A percentile compares a stretch with the other conserved stretches of the same genome.
These are phyloP conservation scores for Nakazawaea populi DNA, from an alignment of 805 yeast genomes.

Conservation along the genomic window DNA sequence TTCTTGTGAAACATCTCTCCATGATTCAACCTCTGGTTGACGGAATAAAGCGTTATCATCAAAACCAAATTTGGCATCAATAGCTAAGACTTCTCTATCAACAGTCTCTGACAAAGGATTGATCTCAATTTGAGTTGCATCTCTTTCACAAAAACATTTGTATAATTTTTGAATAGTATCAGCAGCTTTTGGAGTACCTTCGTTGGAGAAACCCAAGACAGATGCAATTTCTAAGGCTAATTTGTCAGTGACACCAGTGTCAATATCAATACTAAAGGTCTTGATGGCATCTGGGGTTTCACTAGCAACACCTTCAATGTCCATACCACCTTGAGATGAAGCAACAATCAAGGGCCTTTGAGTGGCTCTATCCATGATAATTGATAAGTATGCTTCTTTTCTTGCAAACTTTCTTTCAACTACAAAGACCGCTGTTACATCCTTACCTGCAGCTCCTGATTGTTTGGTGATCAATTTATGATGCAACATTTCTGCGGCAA, in stretches of 20 bases:
- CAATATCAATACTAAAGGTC: conserved; percentile 74
- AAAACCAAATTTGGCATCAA: conserved; percentile 98
- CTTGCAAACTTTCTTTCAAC: conserved; percentile 92
- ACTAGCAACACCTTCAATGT: conserved; percentile 97
- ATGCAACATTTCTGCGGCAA: conserved; percentile 84
- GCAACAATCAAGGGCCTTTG: conserved; percentile 93
- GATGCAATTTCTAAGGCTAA: conserved; percentile 74
- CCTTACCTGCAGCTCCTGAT: conserved; percentile 96
- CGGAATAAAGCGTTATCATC: conserved; percentile 96
- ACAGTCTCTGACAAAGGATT: conserved; percentile 94
- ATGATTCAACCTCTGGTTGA: conserved; percentile 88
- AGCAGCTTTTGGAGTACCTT: conserved; percentile 82
- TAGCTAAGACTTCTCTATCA: conserved; percentile 87
- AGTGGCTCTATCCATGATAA: conserved; percentile 87
- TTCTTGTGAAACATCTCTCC: conserved; percentile 98
- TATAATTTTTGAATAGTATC: conserved; percentile 80
- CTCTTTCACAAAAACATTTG: conserved; percentile 84
- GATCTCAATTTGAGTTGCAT: conserved; percentile 97
- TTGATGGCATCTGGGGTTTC: conserved; percentile 87
- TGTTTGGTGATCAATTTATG: conserved; percentile 96
- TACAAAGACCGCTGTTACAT: conserved; percentile 91
- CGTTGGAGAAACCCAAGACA: conserved; percentile 73
- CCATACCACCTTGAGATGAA: conserved; percentile 99
- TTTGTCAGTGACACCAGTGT: conserved; percentile 72
- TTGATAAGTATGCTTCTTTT: conserved; percentile 94